phyloP scores from a whole-genome alignment of 2,329 filamentous ascomycete species.

The Claviceps africana region DNA sequence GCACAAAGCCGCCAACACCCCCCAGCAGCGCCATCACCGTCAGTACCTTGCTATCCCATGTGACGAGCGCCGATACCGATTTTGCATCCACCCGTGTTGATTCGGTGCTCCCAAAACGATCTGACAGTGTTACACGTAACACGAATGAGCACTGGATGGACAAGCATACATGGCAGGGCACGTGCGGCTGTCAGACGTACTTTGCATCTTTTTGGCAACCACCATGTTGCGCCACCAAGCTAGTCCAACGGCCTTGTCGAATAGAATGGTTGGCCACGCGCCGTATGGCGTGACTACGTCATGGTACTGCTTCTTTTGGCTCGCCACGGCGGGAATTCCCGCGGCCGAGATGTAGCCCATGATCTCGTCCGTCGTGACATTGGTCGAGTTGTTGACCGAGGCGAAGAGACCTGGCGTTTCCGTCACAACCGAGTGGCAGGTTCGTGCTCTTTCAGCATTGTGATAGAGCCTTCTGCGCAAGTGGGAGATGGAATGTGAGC shows the following conservation, averaged over 20 bases:
- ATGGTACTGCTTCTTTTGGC: conserved; percentile 24
- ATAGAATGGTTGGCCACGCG: conserved; percentile 23
- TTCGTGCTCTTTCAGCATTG: conserved; percentile 26
- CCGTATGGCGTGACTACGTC: conserved; percentile 28
- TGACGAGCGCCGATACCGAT: conserved; percentile 24
- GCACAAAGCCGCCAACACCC: conserved; percentile 23
- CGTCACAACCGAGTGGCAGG: conserved; percentile 26
- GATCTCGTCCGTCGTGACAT: conserved; percentile 21
- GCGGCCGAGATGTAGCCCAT: conserved; percentile 27
- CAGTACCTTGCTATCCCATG: conserved; percentile 30
- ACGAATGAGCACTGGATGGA: not conserved
- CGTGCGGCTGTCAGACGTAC: no score
- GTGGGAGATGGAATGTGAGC: not conserved
- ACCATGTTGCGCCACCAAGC: conserved; percentile 31
- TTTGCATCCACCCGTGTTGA: conserved; percentile 25
- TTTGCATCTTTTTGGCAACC: conserved; percentile 28
- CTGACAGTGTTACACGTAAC: conserved; percentile 8
- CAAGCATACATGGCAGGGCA: not conserved
- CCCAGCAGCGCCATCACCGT: conserved; percentile 25
- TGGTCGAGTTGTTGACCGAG: conserved; percentile 28
- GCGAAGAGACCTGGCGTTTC: conserved; percentile 26
- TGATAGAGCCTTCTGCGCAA: conserved; percentile 20
- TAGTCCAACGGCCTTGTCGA: conserved; percentile 23
- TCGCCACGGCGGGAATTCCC: conserved; percentile 25
- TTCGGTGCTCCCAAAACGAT: conserved; percentile 25